These are phyloP conservation scores for Paracoccidioides brasiliensis DNA, from an alignment of 2,329 filamentous ascomycete species.

Conservation along the genomic window DNA sequence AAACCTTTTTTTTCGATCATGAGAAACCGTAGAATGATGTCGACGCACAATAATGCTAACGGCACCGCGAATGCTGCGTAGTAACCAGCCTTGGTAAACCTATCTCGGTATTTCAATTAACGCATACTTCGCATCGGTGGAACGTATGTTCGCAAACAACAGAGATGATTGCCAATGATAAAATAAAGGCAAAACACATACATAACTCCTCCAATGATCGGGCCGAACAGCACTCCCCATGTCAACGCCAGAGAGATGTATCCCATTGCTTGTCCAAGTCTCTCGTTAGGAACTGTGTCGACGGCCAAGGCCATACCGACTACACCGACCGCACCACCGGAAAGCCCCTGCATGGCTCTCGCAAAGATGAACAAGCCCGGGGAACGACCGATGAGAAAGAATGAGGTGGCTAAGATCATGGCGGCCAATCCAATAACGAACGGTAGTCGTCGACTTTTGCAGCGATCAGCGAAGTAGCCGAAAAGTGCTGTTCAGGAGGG, in stretches of 20 bases:
- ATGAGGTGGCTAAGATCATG: slow-evolving; percentile 40
- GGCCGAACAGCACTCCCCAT: slow-evolving; percentile 44
- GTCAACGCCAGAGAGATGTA: slow-evolving; percentile 40
- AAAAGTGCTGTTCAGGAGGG: slow-evolving; percentile 13
- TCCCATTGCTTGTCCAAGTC: slow-evolving; percentile 49
- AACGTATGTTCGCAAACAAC: neutral
- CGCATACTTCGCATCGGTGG: slow-evolving; percentile 11
- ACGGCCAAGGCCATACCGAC: slow-evolving; percentile 45
- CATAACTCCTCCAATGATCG: slow-evolving; percentile 45
- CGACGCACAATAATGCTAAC: slow-evolving; percentile 40
- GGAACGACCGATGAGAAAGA: slow-evolving; percentile 40
- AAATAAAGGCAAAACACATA: slow-evolving; percentile 32
- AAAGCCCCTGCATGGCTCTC: slow-evolving; percentile 44
- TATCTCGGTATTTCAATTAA: neutral
- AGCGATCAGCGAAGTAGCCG: slow-evolving; percentile 38
- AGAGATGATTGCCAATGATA: neutral
- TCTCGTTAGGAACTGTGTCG: slow-evolving; percentile 45
- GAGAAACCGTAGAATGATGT: slow-evolving; percentile 47
- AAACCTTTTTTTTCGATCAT: slow-evolving; percentile 43
- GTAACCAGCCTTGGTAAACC: slow-evolving; percentile 14
- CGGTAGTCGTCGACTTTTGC: slow-evolving; percentile 39
- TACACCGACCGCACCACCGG: slow-evolving; percentile 47
- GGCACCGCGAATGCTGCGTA: slow-evolving; percentile 22
- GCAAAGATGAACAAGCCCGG: slow-evolving; percentile 38
- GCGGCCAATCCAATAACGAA: slow-evolving; percentile 45